phyloP scores from a whole-genome alignment of 2,329 filamentous ascomycete genomes.

The Fusarium concolor region DNA sequence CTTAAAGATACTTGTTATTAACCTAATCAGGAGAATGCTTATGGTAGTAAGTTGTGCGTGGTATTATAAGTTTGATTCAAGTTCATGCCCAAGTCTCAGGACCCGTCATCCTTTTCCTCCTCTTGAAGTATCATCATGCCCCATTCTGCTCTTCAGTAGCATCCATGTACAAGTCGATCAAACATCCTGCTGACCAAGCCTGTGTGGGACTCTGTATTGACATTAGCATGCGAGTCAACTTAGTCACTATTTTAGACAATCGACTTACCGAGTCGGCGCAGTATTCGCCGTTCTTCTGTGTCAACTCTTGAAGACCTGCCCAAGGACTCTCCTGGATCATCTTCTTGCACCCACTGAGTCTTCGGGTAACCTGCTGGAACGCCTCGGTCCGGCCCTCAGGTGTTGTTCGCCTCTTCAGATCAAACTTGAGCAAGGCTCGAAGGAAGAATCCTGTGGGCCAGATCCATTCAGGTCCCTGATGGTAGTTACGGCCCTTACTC shows the following conservation, averaged over 20 bases:
- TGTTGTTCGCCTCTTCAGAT: conserved; percentile 74
- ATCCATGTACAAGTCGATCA: conserved; percentile 97
- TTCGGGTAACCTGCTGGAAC: conserved; percentile 92
- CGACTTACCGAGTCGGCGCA: conserved; percentile 86
- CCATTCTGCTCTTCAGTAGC: conserved; percentile 68
- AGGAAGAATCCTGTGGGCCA: conserved; percentile 98
- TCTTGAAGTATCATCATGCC: conserved; percentile 20
- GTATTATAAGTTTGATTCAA: conserved; percentile 22
- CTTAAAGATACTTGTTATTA: conserved; percentile 35
- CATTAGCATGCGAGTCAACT: conserved; percentile 22
- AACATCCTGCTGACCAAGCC: conserved; percentile 93
- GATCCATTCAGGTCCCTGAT: conserved; percentile 97
- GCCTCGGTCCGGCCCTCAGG: conserved; percentile 80
- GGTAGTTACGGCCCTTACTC: conserved; percentile 95
- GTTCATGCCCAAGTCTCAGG: conserved; percentile 20
- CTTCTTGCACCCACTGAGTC: conserved; percentile 85
- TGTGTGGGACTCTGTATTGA: conserved; percentile 83
- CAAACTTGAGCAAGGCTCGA: conserved; percentile 90
- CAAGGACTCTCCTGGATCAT: conserved; percentile 84
- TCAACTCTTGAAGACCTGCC: conserved; percentile 93
- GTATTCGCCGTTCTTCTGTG: conserved; percentile 85
- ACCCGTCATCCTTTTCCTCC: conserved; percentile 1
- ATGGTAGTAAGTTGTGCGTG: conserved; percentile 16
- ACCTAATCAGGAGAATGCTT: conserved; percentile 34
- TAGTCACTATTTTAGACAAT: background rate